phyloP scores from a whole-genome alignment of 768 basidiomycete genomes.

The Daedaleopsis sinensis region DNA sequence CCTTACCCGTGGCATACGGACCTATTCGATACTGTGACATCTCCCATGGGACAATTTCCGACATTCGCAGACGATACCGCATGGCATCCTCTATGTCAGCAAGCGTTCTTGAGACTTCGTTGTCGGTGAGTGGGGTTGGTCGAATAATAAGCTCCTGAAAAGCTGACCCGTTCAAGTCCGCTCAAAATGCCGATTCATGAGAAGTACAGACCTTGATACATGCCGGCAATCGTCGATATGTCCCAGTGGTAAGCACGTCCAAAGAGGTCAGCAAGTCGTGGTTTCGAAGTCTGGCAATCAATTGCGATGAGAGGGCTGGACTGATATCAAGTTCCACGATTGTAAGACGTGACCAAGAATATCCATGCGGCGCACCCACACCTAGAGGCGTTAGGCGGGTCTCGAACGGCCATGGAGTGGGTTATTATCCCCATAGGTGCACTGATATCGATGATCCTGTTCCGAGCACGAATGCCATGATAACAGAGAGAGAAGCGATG shows the following conservation, averaged over 20 bases:
- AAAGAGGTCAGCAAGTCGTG: conserved; percentile 92
- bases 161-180: background rate
- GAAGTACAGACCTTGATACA: conserved; percentile 65
- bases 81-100: conserved; percentile 76
- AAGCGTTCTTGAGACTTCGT: conserved; percentile 66
- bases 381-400: background rate
- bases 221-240: conserved; percentile 82
- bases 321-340: background rate
- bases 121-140: conserved; percentile 65
- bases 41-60: conserved; percentile 81
- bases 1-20: conserved; percentile 37
- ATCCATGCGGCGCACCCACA: background rate
- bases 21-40: conserved; percentile 74
- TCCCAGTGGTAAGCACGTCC: conserved; percentile 85
- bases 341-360: background rate
- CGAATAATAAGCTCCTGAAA: conserved; percentile 71
- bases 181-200: background rate
- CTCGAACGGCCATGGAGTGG: too few relatives aligned
- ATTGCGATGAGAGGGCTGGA: background rate
- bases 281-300: conserved; percentile 73
- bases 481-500: too few relatives aligned
- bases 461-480: too few relatives aligned
- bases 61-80: conserved; percentile 75
- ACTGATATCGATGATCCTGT: too few relatives aligned
- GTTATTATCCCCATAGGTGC: too few relatives aligned